Percentiles rank a stretch among this genome's conserved stretches.
Conservation (phyloP, 164 flowering plant genomes). For the Aristolochia fimbriata region DNA sequence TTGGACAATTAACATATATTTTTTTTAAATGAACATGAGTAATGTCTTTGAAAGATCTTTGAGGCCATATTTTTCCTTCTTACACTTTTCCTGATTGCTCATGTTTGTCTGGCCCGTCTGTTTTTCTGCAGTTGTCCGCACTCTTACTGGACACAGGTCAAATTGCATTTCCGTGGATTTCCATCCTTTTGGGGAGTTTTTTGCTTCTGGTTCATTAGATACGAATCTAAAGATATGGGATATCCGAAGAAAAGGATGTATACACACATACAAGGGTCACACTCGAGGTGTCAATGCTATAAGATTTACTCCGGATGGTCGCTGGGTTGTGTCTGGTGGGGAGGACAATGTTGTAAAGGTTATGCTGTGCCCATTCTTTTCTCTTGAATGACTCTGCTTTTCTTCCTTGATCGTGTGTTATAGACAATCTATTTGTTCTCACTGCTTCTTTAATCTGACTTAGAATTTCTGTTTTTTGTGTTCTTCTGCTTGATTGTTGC, state of each 20-base stretch:
- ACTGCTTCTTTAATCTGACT: background rate
- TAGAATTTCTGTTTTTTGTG: background rate
- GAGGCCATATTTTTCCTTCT: background rate
- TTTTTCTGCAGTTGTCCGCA: slow-evolving; percentile 69
- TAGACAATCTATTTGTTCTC: background rate
- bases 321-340: slow-evolving; percentile 99
- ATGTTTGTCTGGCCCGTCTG: background rate
- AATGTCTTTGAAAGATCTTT: background rate
- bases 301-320: slow-evolving; percentile 98
- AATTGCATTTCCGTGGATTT: slow-evolving; percentile 95
- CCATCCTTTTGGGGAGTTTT: slow-evolving; percentile 99
- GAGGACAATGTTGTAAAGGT: slow-evolving; percentile 96
- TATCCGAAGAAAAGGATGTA: slow-evolving; percentile 91
- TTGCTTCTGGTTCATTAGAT: slow-evolving; percentile 97
- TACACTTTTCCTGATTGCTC: slow-evolving; percentile 1
- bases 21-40: too few relatives aligned
- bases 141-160: slow-evolving; percentile 94
- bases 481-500: background rate
- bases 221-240: slow-evolving; percentile 99
- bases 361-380: background rate
- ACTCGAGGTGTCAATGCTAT: slow-evolving; percentile 92
- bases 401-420: too few relatives aligned
- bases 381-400: too few relatives aligned
- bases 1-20: background rate
- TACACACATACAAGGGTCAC: slow-evolving; percentile 98